phyloP scores from a whole-genome alignment of 2,329 filamentous ascomycete species.

The Colletotrichum melonis region DNA sequence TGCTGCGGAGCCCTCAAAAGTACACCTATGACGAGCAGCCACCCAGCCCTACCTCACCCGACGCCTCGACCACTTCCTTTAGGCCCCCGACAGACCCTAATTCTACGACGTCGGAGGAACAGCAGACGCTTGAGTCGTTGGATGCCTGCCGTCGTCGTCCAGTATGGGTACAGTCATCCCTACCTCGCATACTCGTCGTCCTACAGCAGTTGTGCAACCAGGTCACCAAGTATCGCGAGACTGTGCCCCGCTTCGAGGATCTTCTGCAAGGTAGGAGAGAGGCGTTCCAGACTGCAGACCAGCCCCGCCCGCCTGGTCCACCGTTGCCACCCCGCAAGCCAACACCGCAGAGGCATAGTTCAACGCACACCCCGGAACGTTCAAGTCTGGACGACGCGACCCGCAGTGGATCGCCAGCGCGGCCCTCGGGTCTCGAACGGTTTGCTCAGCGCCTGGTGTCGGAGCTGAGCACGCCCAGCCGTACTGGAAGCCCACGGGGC shows the following conservation, averaged over 20 bases:
- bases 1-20: constrained; percentile 77
- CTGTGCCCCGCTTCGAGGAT: constrained; percentile 78
- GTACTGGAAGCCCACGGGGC: constrained; percentile 61
- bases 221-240: constrained; percentile 69
- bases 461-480: constrained; percentile 66
- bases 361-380: constrained; percentile 52
- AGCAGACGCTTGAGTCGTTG: constrained; percentile 58
- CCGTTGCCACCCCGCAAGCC: constrained; percentile 40
- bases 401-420: constrained; percentile 62
- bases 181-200: constrained; percentile 66
- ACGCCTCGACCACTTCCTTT: constrained; percentile 48
- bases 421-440: constrained; percentile 67
- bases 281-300: constrained; percentile 71
- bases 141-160: constrained; percentile 65
- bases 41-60: constrained; percentile 42
- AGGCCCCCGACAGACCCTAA: constrained; percentile 53
- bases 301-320: constrained; percentile 43
- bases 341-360: constrained; percentile 38
- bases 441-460: constrained; percentile 72
- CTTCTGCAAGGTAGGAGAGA: constrained; percentile 74
- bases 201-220: constrained; percentile 72
- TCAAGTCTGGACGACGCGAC: constrained; percentile 55
- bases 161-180: constrained; percentile 60
- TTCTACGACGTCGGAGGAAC: constrained; percentile 52
- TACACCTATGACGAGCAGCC: constrained; percentile 66